Conservation (phyloP, 164 flowering plant genomes). For the Santalum album region DNA sequence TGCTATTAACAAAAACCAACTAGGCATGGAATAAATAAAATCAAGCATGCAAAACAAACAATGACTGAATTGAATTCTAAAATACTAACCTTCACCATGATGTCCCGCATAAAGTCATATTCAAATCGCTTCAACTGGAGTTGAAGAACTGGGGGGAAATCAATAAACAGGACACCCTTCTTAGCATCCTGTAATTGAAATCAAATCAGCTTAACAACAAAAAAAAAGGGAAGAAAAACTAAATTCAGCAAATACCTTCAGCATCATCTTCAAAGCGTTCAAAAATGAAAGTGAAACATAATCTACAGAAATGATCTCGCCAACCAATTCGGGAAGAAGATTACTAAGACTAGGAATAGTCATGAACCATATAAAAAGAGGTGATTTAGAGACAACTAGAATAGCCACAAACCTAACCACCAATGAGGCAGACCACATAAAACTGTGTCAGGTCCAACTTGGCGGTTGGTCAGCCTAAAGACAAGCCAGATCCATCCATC, state of each 20-base stretch:
- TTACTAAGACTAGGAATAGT: too few species aligned
- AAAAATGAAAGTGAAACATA: neutral
- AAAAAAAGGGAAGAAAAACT: neutral
- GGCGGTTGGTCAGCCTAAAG: too few species aligned
- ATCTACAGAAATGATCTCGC: neutral
- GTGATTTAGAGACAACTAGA: too few species aligned
- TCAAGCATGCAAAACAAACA: neutral
- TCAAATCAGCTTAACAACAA: neutral
- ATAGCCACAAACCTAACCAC: too few species aligned
- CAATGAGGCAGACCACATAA: too few species aligned
- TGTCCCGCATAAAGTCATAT: conserved; percentile 52
- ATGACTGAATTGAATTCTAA: neutral
- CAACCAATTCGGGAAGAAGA: too few species aligned
- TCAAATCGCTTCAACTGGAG: conserved; percentile 51
- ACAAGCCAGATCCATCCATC: too few species aligned
- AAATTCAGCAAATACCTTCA: conserved; percentile 1
- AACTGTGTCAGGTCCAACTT: too few species aligned
- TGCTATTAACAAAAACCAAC: too few species aligned
- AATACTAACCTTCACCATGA: conserved; percentile 52
- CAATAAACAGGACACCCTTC: conserved; percentile 53
- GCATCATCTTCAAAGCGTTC: neutral
- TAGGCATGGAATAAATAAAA: too few species aligned
- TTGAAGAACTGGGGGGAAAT: conserved; percentile 63
- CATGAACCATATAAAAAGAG: too few species aligned
- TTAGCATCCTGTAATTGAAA: conserved; percentile 50